Conservation (phyloP, 331 rosid species). For the Quercus tomentella region DNA sequence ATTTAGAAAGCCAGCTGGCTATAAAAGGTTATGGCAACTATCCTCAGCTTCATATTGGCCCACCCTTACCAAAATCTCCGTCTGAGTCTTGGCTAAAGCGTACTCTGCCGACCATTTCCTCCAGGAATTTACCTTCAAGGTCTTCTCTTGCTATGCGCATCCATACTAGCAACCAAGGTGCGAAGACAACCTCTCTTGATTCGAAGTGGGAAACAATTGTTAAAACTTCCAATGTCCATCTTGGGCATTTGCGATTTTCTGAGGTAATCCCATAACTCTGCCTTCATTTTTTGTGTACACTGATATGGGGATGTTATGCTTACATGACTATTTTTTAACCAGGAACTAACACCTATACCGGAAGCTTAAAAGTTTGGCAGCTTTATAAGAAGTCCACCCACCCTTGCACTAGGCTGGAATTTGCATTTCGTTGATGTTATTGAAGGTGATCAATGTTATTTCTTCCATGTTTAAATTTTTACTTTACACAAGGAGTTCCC, state of each 20-base stretch:
- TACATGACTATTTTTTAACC: slow-evolving; percentile 11
- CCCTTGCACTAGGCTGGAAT: slow-evolving; percentile 13
- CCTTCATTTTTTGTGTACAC: slow-evolving; percentile 7
- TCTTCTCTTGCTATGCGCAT: slow-evolving; percentile 31
- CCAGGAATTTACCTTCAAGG: slow-evolving; percentile 35
- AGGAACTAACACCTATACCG: slow-evolving; percentile 62
- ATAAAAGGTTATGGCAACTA: slow-evolving; percentile 6
- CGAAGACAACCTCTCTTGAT: slow-evolving; percentile 15
- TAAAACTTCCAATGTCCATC: slow-evolving; percentile 39
- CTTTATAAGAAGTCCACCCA: slow-evolving; percentile 14
- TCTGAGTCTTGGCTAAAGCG: slow-evolving; percentile 94
- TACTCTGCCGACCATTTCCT: slow-evolving; percentile 56
- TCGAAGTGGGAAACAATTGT: slow-evolving; percentile 55
- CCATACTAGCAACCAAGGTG: slow-evolving; percentile 19
- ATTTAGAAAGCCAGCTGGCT: slow-evolving; percentile 15
- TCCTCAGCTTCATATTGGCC: slow-evolving; percentile 39
- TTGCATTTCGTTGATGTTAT: slow-evolving; percentile 11
- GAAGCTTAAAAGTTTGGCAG: slow-evolving; percentile 47
- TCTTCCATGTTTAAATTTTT: neutral
- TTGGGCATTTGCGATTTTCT: slow-evolving; percentile 39
- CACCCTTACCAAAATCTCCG: slow-evolving; percentile 81
- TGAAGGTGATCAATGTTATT: neutral
- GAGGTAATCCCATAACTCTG: slow-evolving; percentile 46
- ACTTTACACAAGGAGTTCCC: slow-evolving; percentile 12
- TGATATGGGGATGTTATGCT: slow-evolving; percentile 3